A percentile compares a stretch with the other conserved stretches of the same genome.
Evolutionary conservation across 352 stramenopile genomes (phyloP).

Genomic region (Phytophthora ramorum): DNA sequence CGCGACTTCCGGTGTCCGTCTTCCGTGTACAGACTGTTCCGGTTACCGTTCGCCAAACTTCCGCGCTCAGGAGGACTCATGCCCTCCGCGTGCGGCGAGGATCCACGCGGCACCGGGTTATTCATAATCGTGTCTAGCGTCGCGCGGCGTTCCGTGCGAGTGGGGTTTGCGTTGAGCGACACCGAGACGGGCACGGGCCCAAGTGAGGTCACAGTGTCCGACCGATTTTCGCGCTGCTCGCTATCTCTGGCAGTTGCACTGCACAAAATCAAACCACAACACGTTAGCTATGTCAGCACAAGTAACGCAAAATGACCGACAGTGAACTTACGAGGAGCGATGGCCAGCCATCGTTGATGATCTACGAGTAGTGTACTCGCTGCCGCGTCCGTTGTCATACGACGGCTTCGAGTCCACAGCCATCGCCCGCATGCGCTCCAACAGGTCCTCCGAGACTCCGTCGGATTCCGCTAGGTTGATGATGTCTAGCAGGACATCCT

Average conservation of each 20-base stretch:
- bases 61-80: conserved; percentile 40
- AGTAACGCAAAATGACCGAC: neutral
- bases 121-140: conserved; percentile 64
- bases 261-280: conserved; percentile 11
- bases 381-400: conserved; percentile 57
- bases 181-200: conserved; percentile 72
- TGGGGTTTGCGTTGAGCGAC: conserved; percentile 33
- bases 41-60: conserved; percentile 30
- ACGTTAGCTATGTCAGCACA: conserved; percentile 16
- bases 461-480: conserved; percentile 65
- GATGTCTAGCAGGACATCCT: conserved; percentile 43
- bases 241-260: conserved; percentile 20
- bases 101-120: conserved; percentile 41
- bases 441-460: conserved; percentile 45
- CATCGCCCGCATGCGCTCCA: conserved; percentile 68
- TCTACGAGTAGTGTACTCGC: conserved; percentile 28
- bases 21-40: conserved; percentile 69
- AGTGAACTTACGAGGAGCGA: conserved; percentile 39
- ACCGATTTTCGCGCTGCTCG: conserved; percentile 52
- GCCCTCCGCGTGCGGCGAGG: conserved; percentile 31
- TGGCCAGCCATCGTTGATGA: conserved; percentile 4
- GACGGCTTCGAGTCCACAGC: conserved; percentile 75
- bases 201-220: conserved; percentile 68
- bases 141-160: conserved; percentile 43
- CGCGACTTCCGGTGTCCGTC: conserved; percentile 76